phyloP scores from a whole-genome alignment of 73 alveolate species.

The Tetrahymena borealis region DNA sequence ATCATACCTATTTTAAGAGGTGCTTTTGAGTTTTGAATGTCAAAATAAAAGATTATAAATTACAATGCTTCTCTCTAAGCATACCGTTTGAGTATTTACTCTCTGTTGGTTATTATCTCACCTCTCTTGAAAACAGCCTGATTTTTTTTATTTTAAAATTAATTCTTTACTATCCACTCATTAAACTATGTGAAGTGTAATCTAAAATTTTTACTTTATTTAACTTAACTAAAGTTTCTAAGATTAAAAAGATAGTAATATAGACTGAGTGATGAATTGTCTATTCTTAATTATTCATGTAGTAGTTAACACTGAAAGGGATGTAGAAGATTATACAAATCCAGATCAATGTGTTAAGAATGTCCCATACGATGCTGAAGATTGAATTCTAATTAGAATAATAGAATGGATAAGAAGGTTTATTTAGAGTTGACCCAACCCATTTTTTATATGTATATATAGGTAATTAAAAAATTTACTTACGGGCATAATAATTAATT shows the following conservation, averaged over 20 bases:
- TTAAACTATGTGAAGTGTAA: not conserved
- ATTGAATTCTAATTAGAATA: not conserved
- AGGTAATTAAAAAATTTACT: too few species aligned
- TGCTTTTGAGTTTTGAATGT: not conserved
- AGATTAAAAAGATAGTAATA: not conserved
- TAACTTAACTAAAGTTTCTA: not conserved
- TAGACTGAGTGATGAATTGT: not conserved
- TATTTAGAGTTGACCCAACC: too few species aligned
- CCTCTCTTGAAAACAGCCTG: not conserved
- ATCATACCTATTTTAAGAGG: not conserved
- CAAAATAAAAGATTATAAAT: not conserved
- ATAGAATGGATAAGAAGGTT: too few species aligned
- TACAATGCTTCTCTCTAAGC: not conserved
- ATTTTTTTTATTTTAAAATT: not conserved
- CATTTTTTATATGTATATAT: too few species aligned
- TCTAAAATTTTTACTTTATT: not conserved
- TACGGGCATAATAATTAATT: not conserved
- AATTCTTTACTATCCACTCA: too few species aligned
- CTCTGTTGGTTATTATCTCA: not conserved
- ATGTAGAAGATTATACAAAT: not conserved
- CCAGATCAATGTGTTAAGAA: not conserved
- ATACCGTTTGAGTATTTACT: not conserved
- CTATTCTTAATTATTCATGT: not conserved
- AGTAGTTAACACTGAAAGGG: not conserved
- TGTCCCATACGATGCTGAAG: not conserved